Conservation (phyloP, 495 filamentous ascomycete species). For the Penicillium bialowiezense region DNA sequence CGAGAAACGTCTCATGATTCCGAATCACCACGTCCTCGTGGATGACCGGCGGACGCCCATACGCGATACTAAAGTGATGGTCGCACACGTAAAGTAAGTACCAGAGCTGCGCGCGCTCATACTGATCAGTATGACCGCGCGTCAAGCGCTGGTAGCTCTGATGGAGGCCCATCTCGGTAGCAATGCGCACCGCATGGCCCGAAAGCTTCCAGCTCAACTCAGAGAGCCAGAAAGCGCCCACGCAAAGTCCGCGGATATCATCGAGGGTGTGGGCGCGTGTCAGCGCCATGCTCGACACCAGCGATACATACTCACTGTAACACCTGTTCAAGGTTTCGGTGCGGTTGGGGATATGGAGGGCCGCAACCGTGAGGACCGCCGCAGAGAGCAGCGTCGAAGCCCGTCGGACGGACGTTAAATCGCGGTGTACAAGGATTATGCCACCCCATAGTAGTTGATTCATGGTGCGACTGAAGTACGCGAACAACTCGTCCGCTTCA, state of each 20-base stretch:
- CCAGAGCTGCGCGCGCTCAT: conserved; percentile 47
- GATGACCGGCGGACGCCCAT: conserved; percentile 52
- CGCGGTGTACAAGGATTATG: conserved; percentile 50
- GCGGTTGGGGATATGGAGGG: conserved; percentile 51
- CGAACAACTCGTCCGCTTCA: conserved; percentile 51
- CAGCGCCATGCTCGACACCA: conserved; percentile 51
- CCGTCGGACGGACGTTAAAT: conserved; percentile 47
- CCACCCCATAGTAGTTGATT: conserved; percentile 57
- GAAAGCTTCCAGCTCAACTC: conserved; percentile 55
- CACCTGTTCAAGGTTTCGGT: conserved; percentile 49
- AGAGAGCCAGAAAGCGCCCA: conserved; percentile 53
- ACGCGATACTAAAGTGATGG: conserved; percentile 55
- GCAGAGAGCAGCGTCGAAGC: conserved; percentile 48
- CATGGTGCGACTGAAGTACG: conserved; percentile 52
- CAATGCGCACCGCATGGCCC: conserved; percentile 53
- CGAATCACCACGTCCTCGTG: conserved; percentile 52
- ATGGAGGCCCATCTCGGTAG: conserved; percentile 51
- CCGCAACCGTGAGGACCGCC: conserved; percentile 52
- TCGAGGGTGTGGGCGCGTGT: conserved; percentile 49
- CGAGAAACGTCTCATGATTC: conserved; percentile 51
- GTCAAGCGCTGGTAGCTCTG: conserved; percentile 50
- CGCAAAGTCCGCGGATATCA: conserved; percentile 50
- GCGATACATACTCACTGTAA: conserved; percentile 49
- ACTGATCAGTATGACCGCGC: conserved; percentile 45
- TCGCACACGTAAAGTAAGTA: conserved; percentile 56